Evolutionary conservation across 371 early-diverging fungal species (phyloP).

Genomic region (Rhizomucor miehei): DNA sequence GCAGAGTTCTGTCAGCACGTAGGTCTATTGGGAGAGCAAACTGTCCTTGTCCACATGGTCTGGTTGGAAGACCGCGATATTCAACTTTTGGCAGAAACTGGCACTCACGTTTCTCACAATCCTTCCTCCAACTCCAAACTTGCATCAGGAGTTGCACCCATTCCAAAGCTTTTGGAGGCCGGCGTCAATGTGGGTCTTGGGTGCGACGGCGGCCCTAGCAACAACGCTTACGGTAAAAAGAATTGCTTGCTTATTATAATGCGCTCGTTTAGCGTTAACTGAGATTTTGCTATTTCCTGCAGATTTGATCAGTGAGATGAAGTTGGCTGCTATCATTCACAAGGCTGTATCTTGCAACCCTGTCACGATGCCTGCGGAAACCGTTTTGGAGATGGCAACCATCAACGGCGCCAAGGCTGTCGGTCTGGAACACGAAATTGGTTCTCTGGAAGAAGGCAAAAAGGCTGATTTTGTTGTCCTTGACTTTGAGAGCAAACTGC

Average conservation of each 20-base stretch:
- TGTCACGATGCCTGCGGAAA: conserved; percentile 20
- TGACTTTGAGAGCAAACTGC: conserved; percentile 21
- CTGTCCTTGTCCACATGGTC: conserved; percentile 24
- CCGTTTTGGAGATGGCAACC: conserved; percentile 25
- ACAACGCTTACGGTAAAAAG: conserved; percentile 18
- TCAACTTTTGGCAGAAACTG: conserved; percentile 17
- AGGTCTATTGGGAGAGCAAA: conserved; percentile 15
- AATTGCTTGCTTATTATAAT: conserved; percentile 16
- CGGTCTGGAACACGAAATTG: conserved; percentile 23
- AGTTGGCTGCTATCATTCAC: conserved; percentile 21
- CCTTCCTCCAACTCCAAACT: conserved; percentile 24
- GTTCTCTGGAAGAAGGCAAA: conserved; percentile 20
- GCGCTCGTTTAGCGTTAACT: too few species aligned
- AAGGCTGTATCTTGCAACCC: conserved; percentile 23
- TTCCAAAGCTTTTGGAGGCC: conserved; percentile 16
- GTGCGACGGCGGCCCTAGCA: conserved; percentile 21
- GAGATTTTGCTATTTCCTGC: neutral
- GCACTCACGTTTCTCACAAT: conserved; percentile 22
- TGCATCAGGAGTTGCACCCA: conserved; percentile 20
- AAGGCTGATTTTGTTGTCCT: conserved; percentile 27
- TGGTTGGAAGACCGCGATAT: conserved; percentile 22
- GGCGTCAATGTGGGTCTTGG: conserved; percentile 5
- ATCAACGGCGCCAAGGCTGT: conserved; percentile 27
- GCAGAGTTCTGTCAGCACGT: conserved; percentile 21
- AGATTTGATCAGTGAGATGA: conserved; percentile 25